Base-by-base conservation (phyloP, 495 filamentous ascomycete genomes). In the Immersiella caudata region DNA sequence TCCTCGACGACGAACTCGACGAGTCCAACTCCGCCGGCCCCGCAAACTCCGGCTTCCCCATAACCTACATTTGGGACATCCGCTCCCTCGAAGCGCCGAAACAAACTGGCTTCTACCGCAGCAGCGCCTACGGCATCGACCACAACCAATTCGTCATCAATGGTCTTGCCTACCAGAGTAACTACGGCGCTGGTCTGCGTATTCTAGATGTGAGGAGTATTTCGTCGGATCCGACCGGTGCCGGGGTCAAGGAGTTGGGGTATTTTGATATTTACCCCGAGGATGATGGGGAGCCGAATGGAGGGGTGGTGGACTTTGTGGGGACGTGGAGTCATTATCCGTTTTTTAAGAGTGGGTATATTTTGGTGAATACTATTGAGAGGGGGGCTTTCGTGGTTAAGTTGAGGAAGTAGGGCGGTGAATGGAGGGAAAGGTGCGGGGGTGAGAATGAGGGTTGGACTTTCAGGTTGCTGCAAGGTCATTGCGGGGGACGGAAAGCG, bases 1-100 rank as follows among this genome's bases (percentile, higher is more conserved):
- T 88, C 27, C 67, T 84, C 27, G 86, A 88, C 69, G 85, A 88
- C 70, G 85, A 88, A 65, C 76, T 80, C 63, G 85, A 88, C 70
- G 85, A 88, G 73, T 57, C 70, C 50, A 74, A 85, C 66, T 58
- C 60, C 11, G 62, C 68, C 6, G 84, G 81, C 16, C 78, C 76
- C 5, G 83, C 82, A 6, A 73, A 70, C 5, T 68, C 77, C 26
- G 76, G 78, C 0, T 75, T 75, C 59, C 75, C 86, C 7, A 79
- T 83, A n/a, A 79, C 82, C 20, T 79, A 80, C 66, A 83, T 88
- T 70, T 87, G 84, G 80, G 79, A 84, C 67, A 85, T 87, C 70
- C 77, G 78, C 52, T 74, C 73, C 7, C 83, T 84, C 29, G 78
- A 78, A 36, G 59, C 55, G 0, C 83, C 84, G 1, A 81, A 79